Base-by-base conservation (phyloP, 2,329 filamentous ascomycete genomes). In the Emericellopsis atlantica region DNA sequence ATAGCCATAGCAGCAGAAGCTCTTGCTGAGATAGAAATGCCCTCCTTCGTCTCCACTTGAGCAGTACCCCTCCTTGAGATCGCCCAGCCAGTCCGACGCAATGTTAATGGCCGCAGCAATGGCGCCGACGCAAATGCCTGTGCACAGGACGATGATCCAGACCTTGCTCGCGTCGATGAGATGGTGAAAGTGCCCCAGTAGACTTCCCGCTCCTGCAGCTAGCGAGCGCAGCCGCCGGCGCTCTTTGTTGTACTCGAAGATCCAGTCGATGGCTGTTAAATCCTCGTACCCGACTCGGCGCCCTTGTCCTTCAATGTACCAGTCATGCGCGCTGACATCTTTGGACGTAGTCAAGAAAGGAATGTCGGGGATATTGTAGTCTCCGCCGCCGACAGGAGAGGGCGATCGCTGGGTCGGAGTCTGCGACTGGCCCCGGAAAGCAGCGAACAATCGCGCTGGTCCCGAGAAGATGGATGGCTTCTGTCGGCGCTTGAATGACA, bases 221-320 rank as follows among this genome's bases (percentile, higher is more conserved):
- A 98, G 67, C 24, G 83, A 74, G n/a, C 87, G 77, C 52, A 93
- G 66, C 21, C 92, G 78, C 59, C 94, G 87, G 16, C 92, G 78
- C 64, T 98, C 92, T 60, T 95, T 95, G 40, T 85, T 92, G 56
- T 96, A 95, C 61, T 98, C 92, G 53, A 95, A 96, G 56, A 96
- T 96, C 92, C 92, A 98, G 66, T 98, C 92, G 58, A 98, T 98
- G 44, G 92, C 90, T 14, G 90, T 95, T 58, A 95, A 70, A 62
- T 98, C 84, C 55, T 95, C 90, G 64, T 98, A 98, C 41, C 85
- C 90, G 32, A 95, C 89, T 54, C 92, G 78, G 40, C 87, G 77
- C 1, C 89, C 89, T 0, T 86, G 88, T 1, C 87, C 88, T 60
- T 95, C 90, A 37, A 82, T 73, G 56, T 93, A 84, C 90, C 90